A percentile compares a stretch with the other conserved stretches of the same genome.
Evolutionary conservation across 1,284 basidiomycete genomes (phyloP).

Genomic region (Cutaneotrichosporon spelunceum): DNA sequence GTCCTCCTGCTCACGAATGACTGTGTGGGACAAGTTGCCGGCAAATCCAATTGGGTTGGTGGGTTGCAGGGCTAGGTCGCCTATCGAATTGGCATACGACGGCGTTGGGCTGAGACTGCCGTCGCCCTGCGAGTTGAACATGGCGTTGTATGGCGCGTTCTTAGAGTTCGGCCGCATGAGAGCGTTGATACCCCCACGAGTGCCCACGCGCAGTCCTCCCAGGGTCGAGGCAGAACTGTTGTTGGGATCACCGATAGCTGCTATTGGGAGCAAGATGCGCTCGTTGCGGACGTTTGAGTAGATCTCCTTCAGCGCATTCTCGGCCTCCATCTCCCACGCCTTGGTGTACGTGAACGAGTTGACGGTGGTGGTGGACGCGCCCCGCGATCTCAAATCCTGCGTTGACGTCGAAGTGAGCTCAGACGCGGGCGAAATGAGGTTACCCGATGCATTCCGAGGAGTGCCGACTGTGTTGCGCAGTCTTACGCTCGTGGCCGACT

Average conservation of each 20-base stretch:
- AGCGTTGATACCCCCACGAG: constrained; percentile 9
- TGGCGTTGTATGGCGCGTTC: constrained; percentile 35
- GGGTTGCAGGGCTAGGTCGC: constrained; percentile 67
- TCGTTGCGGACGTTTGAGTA: constrained; percentile 85
- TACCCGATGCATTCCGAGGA: constrained; percentile 34
- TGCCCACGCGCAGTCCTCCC: constrained; percentile 25
- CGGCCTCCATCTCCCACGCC: constrained; percentile 78
- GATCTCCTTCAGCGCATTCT: constrained; percentile 86
- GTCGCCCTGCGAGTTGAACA: constrained; percentile 56
- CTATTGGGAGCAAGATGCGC: constrained; percentile 77
- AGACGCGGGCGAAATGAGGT: constrained; percentile 26
- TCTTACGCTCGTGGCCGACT: constrained; percentile 25
- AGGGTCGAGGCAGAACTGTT: constrained; percentile 13
- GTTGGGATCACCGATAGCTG: constrained; percentile 47
- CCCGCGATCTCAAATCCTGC: constrained; percentile 24
- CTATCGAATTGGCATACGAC: constrained; percentile 76
- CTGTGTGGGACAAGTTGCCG: constrained; percentile 89
- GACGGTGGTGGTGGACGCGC: constrained; percentile 36
- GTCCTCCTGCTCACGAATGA: constrained; percentile 93
- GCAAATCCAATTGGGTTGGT: constrained; percentile 77
- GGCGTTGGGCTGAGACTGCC: constrained; percentile 83
- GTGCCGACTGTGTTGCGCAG: constrained; percentile 20
- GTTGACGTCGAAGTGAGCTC: constrained; percentile 25
- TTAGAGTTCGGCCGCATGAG: constrained; percentile 6
- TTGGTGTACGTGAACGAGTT: constrained; percentile 39